Conservation (phyloP, 2,329 filamentous ascomycete genomes). For the Rhinocladiella similis region DNA sequence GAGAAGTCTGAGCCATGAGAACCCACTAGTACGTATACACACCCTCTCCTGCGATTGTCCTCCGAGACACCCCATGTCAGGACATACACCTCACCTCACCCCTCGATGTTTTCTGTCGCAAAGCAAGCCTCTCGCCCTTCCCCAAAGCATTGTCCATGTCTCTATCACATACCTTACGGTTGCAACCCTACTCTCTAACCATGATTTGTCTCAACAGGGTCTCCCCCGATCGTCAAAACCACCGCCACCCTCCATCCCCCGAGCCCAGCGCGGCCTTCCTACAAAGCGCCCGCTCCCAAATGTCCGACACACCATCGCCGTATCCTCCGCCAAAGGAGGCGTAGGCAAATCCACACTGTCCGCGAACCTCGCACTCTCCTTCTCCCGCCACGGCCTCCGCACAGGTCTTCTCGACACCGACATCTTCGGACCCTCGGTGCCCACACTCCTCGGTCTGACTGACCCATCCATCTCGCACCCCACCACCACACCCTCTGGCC, state of each 20-base stretch:
- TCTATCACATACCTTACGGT: no score
- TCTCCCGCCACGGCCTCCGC: conserved; percentile 77
- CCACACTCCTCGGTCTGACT: conserved; percentile 79
- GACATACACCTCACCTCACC: no score
- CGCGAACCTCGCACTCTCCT: conserved; percentile 81
- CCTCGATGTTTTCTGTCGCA: no score
- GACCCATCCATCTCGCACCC: conserved; percentile 22
- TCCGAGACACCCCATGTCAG: not conserved
- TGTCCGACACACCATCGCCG: conserved; percentile 90
- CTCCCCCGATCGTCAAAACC: conserved; percentile 64
- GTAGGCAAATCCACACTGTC: conserved; percentile 95
- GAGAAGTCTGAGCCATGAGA: conserved; percentile 65
- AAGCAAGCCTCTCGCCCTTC: no score
- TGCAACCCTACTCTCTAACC: no score
- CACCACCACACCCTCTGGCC: conserved; percentile 50
- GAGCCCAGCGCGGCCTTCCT: conserved; percentile 78
- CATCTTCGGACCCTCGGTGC: conserved; percentile 94
- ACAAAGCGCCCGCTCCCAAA: conserved; percentile 76
- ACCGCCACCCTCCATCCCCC: conserved; percentile 61
- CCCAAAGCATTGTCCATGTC: no score
- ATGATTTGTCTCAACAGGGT: conserved; percentile 58
- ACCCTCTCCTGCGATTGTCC: not conserved
- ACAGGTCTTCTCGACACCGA: conserved; percentile 92
- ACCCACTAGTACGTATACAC: conserved; percentile 66
- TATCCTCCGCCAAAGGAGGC: conserved; percentile 96